Evolutionary conservation across 2,329 filamentous ascomycete species (phyloP), one percentile per base, ranked within the genome.

Genomic region (Exophiala spinifera): DNA sequence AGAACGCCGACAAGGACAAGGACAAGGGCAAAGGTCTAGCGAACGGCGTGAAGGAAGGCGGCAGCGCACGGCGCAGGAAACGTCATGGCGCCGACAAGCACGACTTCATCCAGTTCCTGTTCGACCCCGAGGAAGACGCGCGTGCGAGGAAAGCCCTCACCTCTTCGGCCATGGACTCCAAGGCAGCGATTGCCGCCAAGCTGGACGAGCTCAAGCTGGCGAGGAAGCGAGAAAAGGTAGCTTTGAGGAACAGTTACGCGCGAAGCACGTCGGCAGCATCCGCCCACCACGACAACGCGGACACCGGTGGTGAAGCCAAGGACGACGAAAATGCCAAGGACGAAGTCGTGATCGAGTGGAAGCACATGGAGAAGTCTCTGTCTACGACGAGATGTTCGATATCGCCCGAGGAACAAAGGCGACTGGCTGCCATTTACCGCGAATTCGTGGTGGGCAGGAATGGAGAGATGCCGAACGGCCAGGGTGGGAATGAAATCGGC

Each of bases 401-500:
- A 63, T 89, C 87, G 67, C 76, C 78, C 2, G 82, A 90, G 56
- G 94, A 99, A 74, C 81, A 85, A 64, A 78, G 75, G 58, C 77
- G 92, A 56, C 72, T 99, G 61, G 79, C 83, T 65, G 82, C 82
- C 37, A 96, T 99, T 57, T 99, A 99, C 69, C 78, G 80, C 14
- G 94, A 99, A 73, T 99, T 99, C 76, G 86, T 96, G 0, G 88
- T 89, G 3, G 91, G 91, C 0, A 80, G 94, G 63, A 96, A 91
- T 70, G 94, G 94, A 6, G 91, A 97, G 76, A 91, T 99, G 89
- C 89, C 86, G 56, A 92, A 88, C 71, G 94, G 94, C 1, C 89
- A 97, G 72, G 91, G 88, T 0, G 88, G 87, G 53, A 95, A 86
- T 70, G 94, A 97, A 72, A 84, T 99, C 73, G 94, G 94, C 6